Base-by-base conservation (phyloP, 495 filamentous ascomycete genomes). In the Stereocaulon alpinum region DNA sequence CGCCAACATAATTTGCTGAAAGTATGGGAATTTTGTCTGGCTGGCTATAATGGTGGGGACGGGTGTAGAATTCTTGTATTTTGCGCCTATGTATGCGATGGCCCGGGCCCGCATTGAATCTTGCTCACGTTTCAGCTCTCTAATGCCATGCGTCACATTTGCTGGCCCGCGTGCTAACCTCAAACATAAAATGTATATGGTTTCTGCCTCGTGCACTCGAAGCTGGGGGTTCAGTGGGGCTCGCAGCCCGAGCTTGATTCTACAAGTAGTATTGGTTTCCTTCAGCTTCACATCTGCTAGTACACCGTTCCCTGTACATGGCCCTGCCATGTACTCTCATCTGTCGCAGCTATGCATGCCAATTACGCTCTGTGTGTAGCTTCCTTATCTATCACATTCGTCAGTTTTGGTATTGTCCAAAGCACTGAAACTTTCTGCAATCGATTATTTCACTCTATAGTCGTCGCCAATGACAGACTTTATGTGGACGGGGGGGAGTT, bases 361-460 rank as follows among this genome's bases (percentile, higher is more conserved):
- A 56, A 32, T 1, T 29, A 41, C 27, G 44, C 53, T 41, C 22
- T 48, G 47, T 9, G 14, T 11, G 32, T 48, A 9, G 27, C 3
- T 22, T 20, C 15, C 37, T 30, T 34, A 11, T 3, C 30, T 7
- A 6, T 24, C n/a, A 12, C 47, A 30, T 44, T 54, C n/a, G 27
- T 37, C 15, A 27, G 27, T 29, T 15, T 42, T 43, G 30, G 12
- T n/a, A 34, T 42, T 29, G 18, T 27, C 5, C 54, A 62, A 58
- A 51, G 37, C 27, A 60, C 34, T 32, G 14, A 14, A 4, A 42
- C 47, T 22, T 62, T 62, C 40, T 62, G 60, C 47, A 56, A 56
- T 58, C 44, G 60, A 27, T 20, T 56, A 10, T 57, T 22, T 37
- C 60, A 62, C 17, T 56, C 60, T 49, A 40, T 42, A 44, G 55